Evolutionary conservation across 2,329 filamentous ascomycete species (phyloP), one percentile per base, ranked within the genome.

Genomic region (Plectosphaerella sp.): DNA sequence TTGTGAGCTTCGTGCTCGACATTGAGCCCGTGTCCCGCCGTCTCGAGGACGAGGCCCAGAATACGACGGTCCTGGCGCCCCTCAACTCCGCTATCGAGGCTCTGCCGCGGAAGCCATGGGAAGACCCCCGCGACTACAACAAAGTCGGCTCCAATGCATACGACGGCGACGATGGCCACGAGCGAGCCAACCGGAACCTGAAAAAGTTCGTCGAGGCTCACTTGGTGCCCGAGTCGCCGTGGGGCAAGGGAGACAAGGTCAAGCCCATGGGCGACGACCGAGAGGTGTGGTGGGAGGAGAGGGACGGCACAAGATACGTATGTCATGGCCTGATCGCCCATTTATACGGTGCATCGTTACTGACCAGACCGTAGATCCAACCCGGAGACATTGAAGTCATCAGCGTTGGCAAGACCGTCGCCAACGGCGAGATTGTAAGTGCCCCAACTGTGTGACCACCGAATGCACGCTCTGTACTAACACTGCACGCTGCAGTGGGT

Each of bases 11-110:
- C 62, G 86, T 87, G 5, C 84, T 91, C 54, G 87, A 93, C 64
- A 83, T 92, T 61, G 80, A 85, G 46, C 71, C 78, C n/a, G 78
- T 92, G 18, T 80, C 83, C 10, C 71, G 74, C 20, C 87, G 89
- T 1, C 80, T 97, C 14, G 81, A 88, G 60, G 80, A 90, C 64
- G 68, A 77, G 1, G 64, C 72, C 1, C 70, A 79, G 53, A 92
- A 93, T 66, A 89, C 89, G 15, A 97, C 91, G 2, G 84, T 97
- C 22, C 82, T 97, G 3, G 93, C 92, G 5, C 94, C 94, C 1
- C 74, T 89, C 50, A 97, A 99, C 75, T 84, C 81, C 16, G 91
- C 86, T 3, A 83, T 99, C 63, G 87, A 88, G 58, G 74, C 71
- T 1, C 74, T 97, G 22, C 89, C 91, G 1, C 79, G 87, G 49